phyloP scores from a whole-genome alignment of 2,329 filamentous ascomycete species.

The Akanthomyces dipterigenus region DNA sequence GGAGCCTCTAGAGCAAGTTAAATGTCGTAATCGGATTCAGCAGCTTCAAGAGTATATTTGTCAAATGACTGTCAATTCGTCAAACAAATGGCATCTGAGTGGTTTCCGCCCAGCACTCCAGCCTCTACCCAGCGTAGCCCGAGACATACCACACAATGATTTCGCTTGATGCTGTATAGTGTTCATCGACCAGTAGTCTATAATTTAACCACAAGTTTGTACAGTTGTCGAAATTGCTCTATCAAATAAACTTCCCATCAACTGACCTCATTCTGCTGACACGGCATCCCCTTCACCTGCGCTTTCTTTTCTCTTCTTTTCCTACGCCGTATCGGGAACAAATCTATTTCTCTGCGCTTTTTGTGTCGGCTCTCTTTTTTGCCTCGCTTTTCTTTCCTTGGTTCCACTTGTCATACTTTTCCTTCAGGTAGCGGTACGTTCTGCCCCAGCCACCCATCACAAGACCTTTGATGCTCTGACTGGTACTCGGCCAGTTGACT shows the following conservation, averaged over 20 bases:
- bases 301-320: background rate
- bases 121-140: background rate
- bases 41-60: too few species aligned
- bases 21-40: too few species aligned
- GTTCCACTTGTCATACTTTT: constrained; percentile 68
- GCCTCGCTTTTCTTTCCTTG: constrained; percentile 32
- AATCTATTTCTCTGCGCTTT: background rate
- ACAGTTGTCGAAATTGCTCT: background rate
- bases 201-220: background rate
- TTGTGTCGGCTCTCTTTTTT: constrained; percentile 13
- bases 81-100: too few species aligned
- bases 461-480: constrained; percentile 77
- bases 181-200: background rate
- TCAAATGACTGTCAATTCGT: too few species aligned
- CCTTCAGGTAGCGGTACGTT: constrained; percentile 68
- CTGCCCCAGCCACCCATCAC: constrained; percentile 69
- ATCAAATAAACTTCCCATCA: background rate
- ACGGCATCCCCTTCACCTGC: background rate
- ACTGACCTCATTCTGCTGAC: background rate
- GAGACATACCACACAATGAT: background rate
- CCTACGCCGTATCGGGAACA: background rate
- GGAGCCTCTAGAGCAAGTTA: background rate
- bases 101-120: background rate
- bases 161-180: background rate
- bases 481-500: constrained; percentile 84